phyloP scores from a whole-genome alignment of 345 rosid species.

The Atalantia buxifolia region DNA sequence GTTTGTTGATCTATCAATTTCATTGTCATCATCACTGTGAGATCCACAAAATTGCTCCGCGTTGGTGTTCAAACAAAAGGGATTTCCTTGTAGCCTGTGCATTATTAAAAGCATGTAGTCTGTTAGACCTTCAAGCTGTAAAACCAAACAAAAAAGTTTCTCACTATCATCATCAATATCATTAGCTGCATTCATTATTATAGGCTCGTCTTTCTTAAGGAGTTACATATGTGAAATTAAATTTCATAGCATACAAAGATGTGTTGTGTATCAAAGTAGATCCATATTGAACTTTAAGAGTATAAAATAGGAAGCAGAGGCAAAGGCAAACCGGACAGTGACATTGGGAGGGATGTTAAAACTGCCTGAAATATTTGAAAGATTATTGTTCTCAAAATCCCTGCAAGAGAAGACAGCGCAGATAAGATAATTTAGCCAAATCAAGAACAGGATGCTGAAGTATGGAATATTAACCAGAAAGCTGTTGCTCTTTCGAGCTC shows the following conservation, averaged over 20 bases:
- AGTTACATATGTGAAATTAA: neutral
- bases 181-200: neutral
- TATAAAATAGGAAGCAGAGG: conserved; percentile 9
- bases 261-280: neutral
- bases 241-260: conserved; percentile 2
- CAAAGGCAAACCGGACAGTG: conserved; percentile 66
- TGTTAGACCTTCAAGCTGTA: neutral
- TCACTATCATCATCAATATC: neutral
- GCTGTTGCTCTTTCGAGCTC: neutral
- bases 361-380: conserved; percentile 57
- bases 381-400: conserved; percentile 70
- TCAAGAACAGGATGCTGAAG: neutral
- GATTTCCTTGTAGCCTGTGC: conserved; percentile 93
- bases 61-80: conserved; percentile 48
- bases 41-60: conserved; percentile 44
- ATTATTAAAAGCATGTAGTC: conserved; percentile 8
- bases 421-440: conserved; percentile 9
- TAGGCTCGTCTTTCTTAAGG: neutral
- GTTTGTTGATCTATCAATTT: conserved; percentile 22
- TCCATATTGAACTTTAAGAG: conserved; percentile 8
- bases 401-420: conserved; percentile 37
- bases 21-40: conserved; percentile 18
- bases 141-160: neutral
- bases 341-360: conserved; percentile 65
- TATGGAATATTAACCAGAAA: neutral